phyloP scores from a whole-genome alignment of 495 filamentous ascomycete species.

The Penicillium goetzii region DNA sequence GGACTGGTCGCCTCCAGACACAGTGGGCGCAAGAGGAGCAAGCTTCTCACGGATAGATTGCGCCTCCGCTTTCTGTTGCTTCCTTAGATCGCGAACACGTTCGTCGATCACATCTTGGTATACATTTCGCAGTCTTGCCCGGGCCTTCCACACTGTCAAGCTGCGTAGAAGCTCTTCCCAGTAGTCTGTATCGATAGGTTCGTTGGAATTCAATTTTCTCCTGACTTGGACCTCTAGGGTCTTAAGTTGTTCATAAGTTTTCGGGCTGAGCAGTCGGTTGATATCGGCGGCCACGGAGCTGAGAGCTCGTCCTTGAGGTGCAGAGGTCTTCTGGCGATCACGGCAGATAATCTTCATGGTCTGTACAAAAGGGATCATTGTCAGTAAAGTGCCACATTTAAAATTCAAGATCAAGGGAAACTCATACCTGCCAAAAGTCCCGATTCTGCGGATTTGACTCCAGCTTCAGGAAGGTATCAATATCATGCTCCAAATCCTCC shows the following conservation, averaged over 20 bases:
- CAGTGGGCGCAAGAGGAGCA: constrained; percentile 44
- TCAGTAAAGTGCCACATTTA: background rate
- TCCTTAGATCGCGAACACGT: constrained; percentile 66
- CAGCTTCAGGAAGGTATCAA: constrained; percentile 79
- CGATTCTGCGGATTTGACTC: constrained; percentile 77
- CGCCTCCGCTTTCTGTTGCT: constrained; percentile 74
- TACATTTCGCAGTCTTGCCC: constrained; percentile 79
- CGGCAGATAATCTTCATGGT: constrained; percentile 84
- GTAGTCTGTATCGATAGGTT: constrained; percentile 94
- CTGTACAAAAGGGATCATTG: constrained; percentile 33
- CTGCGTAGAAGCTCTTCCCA: constrained; percentile 92
- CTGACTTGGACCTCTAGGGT: constrained; percentile 82
- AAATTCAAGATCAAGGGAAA: background rate
- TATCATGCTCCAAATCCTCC: constrained; percentile 79
- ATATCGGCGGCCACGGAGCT: constrained; percentile 85
- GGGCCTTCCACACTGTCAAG: constrained; percentile 86
- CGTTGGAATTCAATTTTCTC: constrained; percentile 80
- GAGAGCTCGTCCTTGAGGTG: constrained; percentile 72
- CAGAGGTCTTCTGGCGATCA: constrained; percentile 71
- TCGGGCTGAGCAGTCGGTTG: constrained; percentile 81
- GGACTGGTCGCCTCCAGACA: constrained; percentile 14
- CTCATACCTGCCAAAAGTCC: constrained; percentile 80
- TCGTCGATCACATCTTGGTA: constrained; percentile 78
- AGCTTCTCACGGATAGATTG: constrained; percentile 61
- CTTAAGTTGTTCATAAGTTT: constrained; percentile 84